Percentiles rank a stretch among this genome's conserved stretches.
Evolutionary conservation across 1,139 yeast genomes (phyloP).

Genomic region (Suhomyces panamericanus): DNA sequence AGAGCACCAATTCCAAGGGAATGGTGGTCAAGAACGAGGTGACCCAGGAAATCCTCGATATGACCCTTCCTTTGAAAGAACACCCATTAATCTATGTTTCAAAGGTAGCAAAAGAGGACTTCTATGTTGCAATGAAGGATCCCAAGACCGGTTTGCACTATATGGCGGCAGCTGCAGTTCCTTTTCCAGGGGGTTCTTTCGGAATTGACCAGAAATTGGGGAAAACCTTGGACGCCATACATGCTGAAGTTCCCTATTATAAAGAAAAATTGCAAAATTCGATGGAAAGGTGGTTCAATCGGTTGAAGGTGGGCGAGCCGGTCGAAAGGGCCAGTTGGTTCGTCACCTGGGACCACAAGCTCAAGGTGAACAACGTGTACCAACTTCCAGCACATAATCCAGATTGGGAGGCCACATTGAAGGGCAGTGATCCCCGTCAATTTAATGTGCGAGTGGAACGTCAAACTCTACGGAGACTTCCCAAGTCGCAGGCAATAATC

Average conservation of each 20-base stretch:
- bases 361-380: constrained; percentile 55
- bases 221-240: constrained; percentile 60
- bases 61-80: constrained; percentile 57
- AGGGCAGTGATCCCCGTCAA: constrained; percentile 40
- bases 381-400: constrained; percentile 41
- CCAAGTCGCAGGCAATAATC: constrained; percentile 48
- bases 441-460: constrained; percentile 63
- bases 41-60: constrained; percentile 61
- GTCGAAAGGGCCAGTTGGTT: constrained; percentile 81
- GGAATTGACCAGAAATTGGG: constrained; percentile 62
- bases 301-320: constrained; percentile 57
- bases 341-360: constrained; percentile 68
- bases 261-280: constrained; percentile 62
- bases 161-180: constrained; percentile 72
- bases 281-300: constrained; percentile 74
- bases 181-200: constrained; percentile 77
- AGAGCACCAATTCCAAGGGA: constrained; percentile 33
- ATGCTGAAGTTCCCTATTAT: constrained; percentile 72
- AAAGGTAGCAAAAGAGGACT: constrained; percentile 75
- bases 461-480: constrained; percentile 51
- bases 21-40: constrained; percentile 57
- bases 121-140: constrained; percentile 57
- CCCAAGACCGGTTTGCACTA: constrained; percentile 61
- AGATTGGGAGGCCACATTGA: constrained; percentile 30
- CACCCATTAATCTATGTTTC: constrained; percentile 64